These are phyloP conservation scores for Magnaporthiopsis rhizophila DNA, from an alignment of 2,329 filamentous ascomycete species.

Conservation along the genomic window DNA sequence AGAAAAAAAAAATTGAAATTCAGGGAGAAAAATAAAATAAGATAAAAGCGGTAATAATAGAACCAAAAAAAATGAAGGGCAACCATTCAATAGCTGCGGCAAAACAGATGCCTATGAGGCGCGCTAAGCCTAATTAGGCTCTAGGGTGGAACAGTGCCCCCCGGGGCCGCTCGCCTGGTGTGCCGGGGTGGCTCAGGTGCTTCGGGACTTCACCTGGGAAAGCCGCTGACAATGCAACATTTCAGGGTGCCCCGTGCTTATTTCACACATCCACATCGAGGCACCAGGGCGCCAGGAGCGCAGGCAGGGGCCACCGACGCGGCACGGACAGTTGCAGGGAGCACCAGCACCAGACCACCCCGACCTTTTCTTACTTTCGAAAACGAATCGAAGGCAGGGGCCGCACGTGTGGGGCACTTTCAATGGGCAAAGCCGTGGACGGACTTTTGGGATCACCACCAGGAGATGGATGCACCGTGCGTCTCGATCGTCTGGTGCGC, in stretches of 20 bases:
- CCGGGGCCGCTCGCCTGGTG: slow-evolving; percentile 1
- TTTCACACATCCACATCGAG: slow-evolving; percentile 1
- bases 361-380: neutral
- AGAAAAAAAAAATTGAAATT: slow-evolving; percentile 1
- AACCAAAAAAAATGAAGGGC: neutral
- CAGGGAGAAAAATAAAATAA: neutral
- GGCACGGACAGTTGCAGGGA: neutral
- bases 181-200: slow-evolving; percentile 6
- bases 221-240: slow-evolving; percentile 5
- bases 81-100: slow-evolving; percentile 1
- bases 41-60: neutral
- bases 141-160: slow-evolving; percentile 1
- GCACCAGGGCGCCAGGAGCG: slow-evolving; percentile 1
- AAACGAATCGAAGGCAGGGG: neutral
- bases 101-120: neutral
- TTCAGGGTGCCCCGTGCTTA: slow-evolving; percentile 6
- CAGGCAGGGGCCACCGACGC: slow-evolving; percentile 6
- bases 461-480: neutral
- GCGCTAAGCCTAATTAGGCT: slow-evolving; percentile 1
- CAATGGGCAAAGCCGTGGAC: neutral
- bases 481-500: neutral
- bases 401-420: neutral
- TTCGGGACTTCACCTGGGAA: slow-evolving; percentile 3
- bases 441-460: neutral
- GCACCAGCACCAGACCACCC: neutral